Conservation (phyloP, 2,329 filamentous ascomycete species). For the Fusarium incarnatum region DNA sequence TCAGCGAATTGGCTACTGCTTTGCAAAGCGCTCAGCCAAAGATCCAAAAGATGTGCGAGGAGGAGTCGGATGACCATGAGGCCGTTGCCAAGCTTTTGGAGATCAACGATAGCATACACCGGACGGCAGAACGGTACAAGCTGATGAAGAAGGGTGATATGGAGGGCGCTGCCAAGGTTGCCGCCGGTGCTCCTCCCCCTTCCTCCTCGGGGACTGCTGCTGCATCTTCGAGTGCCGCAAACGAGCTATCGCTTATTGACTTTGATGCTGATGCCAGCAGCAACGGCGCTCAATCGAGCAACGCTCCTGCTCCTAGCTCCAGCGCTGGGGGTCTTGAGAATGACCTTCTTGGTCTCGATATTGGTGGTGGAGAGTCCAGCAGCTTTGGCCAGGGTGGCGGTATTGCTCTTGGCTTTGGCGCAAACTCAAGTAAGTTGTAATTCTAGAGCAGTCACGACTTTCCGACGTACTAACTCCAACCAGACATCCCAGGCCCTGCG, state of each 20-base stretch:
- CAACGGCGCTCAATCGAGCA: slow-evolving; percentile 53
- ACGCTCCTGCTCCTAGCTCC: slow-evolving; percentile 45
- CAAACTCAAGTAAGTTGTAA: slow-evolving; percentile 70
- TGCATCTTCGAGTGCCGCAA: slow-evolving; percentile 53
- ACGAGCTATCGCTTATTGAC: slow-evolving; percentile 93
- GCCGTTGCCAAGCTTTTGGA: slow-evolving; percentile 95
- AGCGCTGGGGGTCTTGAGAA: slow-evolving; percentile 81
- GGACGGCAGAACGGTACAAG: slow-evolving; percentile 95
- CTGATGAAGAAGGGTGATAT: slow-evolving; percentile 95
- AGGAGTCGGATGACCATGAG: slow-evolving; percentile 96
- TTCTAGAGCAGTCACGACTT: too few relatives aligned
- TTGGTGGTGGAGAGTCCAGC: slow-evolving; percentile 72
- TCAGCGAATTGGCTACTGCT: slow-evolving; percentile 87
- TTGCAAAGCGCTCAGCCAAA: slow-evolving; percentile 96
- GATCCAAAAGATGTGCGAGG: slow-evolving; percentile 99
- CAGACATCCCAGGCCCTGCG: slow-evolving; percentile 73
- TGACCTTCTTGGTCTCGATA: slow-evolving; percentile 88
- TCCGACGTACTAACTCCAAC: slow-evolving; percentile 28
- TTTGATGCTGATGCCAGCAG: slow-evolving; percentile 75
- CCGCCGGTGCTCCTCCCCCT: slow-evolving; percentile 73
- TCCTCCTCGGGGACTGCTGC: slow-evolving; percentile 73
- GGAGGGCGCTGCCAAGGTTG: slow-evolving; percentile 84
- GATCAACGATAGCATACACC: slow-evolving; percentile 98
- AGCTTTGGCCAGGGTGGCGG: slow-evolving; percentile 80
- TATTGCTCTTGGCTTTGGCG: slow-evolving; percentile 84